Evolutionary conservation across 2,329 filamentous ascomycete genomes (phyloP).

Genomic region (Stachybotrys echinatus): DNA sequence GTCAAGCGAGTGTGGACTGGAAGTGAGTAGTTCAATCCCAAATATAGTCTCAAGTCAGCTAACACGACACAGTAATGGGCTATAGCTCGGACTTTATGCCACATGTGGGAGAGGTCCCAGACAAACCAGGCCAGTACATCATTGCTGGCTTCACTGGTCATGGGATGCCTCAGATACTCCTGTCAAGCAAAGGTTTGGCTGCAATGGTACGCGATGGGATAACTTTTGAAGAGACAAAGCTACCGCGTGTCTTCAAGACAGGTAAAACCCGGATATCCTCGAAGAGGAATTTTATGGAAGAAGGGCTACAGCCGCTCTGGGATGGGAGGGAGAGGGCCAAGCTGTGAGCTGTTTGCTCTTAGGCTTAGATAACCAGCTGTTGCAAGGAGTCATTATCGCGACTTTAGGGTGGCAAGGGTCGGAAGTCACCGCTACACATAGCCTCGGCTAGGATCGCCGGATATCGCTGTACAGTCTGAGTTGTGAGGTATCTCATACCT

Average conservation of each 20-base stretch:
- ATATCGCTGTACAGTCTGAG: too few relatives aligned
- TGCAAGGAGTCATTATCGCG: too few relatives aligned
- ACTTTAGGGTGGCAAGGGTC: too few relatives aligned
- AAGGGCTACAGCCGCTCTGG: conserved; percentile 3
- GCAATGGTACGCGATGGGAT: conserved; percentile 28
- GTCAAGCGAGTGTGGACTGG: conserved; percentile 23
- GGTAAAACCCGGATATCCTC: conserved; percentile 18
- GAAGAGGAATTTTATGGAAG: conserved; percentile 1
- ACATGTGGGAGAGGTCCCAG: conserved; percentile 31
- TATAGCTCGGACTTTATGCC: conserved; percentile 35
- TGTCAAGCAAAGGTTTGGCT: conserved; percentile 34
- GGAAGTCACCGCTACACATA: too few relatives aligned
- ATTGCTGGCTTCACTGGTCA: conserved; percentile 45
- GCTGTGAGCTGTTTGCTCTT: too few relatives aligned
- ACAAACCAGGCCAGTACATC: conserved; percentile 30
- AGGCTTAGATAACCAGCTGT: too few relatives aligned
- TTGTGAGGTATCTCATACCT: too few relatives aligned
- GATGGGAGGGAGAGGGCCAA: too few relatives aligned
- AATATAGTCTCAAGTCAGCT: too few relatives aligned
- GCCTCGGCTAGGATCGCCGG: too few relatives aligned
- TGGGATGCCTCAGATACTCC: conserved; percentile 41
- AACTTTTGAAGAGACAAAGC: conserved; percentile 27
- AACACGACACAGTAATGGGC: conserved; percentile 33
- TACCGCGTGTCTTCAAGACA: conserved; percentile 29
- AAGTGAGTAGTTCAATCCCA: conserved; percentile 11